These are phyloP conservation scores for Kwoniella botswanensis DNA, from an alignment of 768 basidiomycete species.

Conservation along the genomic window DNA sequence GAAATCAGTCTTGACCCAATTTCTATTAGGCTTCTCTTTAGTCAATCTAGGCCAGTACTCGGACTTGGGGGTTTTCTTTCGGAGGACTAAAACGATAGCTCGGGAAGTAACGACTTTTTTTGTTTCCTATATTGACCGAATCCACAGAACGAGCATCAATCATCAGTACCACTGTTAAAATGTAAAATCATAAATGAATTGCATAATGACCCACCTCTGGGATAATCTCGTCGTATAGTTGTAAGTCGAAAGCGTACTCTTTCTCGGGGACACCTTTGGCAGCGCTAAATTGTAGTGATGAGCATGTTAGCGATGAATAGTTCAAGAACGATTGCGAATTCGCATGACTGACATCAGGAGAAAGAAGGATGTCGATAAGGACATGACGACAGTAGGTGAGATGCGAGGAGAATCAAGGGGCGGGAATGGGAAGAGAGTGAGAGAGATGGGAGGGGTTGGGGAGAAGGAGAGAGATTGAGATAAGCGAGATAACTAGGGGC, in stretches of 20 bases:
- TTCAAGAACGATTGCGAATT: not conserved
- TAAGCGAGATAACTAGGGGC: too few relatives aligned
- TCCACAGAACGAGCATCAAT: constrained; percentile 6
- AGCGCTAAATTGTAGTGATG: constrained; percentile 40
- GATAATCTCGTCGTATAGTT: constrained; percentile 75
- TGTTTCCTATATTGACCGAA: constrained; percentile 62
- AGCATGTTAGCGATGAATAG: not conserved
- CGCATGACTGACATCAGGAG: not conserved
- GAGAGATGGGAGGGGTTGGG: not conserved
- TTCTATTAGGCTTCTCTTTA: constrained; percentile 78
- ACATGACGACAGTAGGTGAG: not conserved
- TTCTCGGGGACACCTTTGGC: constrained; percentile 62
- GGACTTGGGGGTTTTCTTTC: constrained; percentile 74
- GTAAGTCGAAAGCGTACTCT: constrained; percentile 75
- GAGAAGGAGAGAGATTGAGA: not conserved
- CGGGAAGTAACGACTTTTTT: constrained; percentile 70
- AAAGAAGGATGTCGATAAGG: not conserved
- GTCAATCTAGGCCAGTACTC: constrained; percentile 95
- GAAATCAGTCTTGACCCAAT: constrained; percentile 93
- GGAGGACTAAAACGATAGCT: constrained; percentile 69
- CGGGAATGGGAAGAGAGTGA: not conserved
- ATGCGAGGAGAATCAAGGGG: not conserved
- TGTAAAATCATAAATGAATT: not conserved
- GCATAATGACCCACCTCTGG: constrained; percentile 67
- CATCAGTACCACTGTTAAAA: too few relatives aligned